Conservation (phyloP, 169 alveolate genomes). For the Babesia ovis region DNA sequence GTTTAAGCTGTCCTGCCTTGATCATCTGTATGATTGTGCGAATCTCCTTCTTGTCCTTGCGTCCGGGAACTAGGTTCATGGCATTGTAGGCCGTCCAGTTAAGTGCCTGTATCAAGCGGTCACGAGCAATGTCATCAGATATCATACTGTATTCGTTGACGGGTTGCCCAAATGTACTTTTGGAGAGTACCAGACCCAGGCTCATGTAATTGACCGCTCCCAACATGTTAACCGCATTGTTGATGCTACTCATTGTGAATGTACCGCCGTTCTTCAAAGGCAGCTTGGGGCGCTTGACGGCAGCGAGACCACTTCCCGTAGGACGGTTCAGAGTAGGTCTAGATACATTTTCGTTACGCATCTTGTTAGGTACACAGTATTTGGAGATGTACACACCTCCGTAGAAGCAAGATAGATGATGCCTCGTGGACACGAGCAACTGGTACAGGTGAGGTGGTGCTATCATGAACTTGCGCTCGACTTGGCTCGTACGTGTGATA, state of each 20-base stretch:
- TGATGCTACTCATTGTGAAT: conserved; percentile 16
- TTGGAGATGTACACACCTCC: conserved; percentile 60
- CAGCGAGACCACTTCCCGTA: not conserved
- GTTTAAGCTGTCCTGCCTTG: conserved; percentile 60
- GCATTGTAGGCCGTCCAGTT: conserved; percentile 52
- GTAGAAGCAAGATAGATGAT: conserved; percentile 36
- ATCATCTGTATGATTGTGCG: conserved; percentile 37
- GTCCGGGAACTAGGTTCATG: conserved; percentile 26
- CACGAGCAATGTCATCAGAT: conserved; percentile 59
- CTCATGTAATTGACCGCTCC: conserved; percentile 50
- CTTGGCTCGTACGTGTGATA: conserved; percentile 30
- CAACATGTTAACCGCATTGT: conserved; percentile 26
- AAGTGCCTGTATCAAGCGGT: conserved; percentile 64
- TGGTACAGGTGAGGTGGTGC: conserved; percentile 65
- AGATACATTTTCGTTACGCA: conserved; percentile 4
- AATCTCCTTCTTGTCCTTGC: conserved; percentile 49
- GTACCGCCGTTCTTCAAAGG: not conserved
- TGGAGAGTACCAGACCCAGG: conserved; percentile 52
- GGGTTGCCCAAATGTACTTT: conserved; percentile 36
- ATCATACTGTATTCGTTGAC: conserved; percentile 29
- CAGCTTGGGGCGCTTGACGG: conserved; percentile 30
- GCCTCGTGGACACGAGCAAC: conserved; percentile 23
- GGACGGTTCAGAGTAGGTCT: conserved; percentile 4
- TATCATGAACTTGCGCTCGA: conserved; percentile 61
- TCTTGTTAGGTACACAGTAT: conserved; percentile 47